Base-by-base conservation (phyloP, 116 monocot genomes). In the Phalaenopsis hybrid region DNA sequence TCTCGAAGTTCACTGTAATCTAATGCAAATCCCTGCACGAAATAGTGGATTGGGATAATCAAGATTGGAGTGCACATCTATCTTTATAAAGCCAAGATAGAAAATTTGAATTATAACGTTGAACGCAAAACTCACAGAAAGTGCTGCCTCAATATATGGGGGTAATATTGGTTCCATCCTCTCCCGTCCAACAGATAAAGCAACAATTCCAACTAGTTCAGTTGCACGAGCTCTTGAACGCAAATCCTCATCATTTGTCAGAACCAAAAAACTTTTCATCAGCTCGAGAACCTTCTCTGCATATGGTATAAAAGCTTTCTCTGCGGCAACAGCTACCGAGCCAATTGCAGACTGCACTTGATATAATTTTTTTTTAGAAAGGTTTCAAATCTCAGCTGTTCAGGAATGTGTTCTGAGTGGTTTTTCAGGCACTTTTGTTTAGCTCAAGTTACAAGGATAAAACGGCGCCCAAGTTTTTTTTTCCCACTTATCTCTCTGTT, bases 1-100 rank as follows among this genome's bases (percentile, higher is more conserved):
- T 98, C 98, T 80, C 98, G 91, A 81, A 98, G 95, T 78, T 98
- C 98, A 76, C 90, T 98, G 58, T 83, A 98, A 9, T 98, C 95
- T 82, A 98, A 85, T 69, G 90, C 59, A 80, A 93, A 98, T 78
- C 95, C 98, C 97, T 94, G 81, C 57, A 57, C 84, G 50, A 15
- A 57, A 17, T 50, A 48, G 59, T 17, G 10, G 15, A 9, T 72
- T 1, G 41, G 41, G 41, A 37, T 72, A 37, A 75, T 44, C 46
- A 75, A 75, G n/a, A 15, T 16, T 73, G 75, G 45, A 4, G 46
- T 45, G 21, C 16, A 18, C 44, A 48, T 16, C 13, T 41, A 21
- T 5, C 28, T 31, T 51, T 52, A 31, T 51, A 23, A 23, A 49
- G 31, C 12, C 13, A 13, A 77, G 49, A 31, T 10, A 25, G 25